phyloP scores from a whole-genome alignment of 1,139 yeast species.

The Pichia sp. region DNA sequence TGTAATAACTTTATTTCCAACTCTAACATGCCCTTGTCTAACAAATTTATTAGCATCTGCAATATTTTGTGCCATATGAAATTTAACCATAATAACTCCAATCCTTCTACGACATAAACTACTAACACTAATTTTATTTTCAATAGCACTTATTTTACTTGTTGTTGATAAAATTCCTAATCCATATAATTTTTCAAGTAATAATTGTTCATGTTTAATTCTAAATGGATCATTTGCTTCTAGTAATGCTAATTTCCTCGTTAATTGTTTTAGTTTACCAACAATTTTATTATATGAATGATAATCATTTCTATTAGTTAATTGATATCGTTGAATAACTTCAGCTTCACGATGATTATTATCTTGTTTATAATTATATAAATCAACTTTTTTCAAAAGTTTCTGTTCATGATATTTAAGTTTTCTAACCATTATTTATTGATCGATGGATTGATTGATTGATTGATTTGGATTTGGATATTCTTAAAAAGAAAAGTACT shows the following conservation, averaged over 20 bases:
- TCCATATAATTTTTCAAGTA: slow-evolving; percentile 76
- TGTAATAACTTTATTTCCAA: slow-evolving; percentile 91
- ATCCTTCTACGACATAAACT: slow-evolving; percentile 88
- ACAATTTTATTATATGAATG: slow-evolving; percentile 88
- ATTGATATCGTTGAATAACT: slow-evolving; percentile 90
- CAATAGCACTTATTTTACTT: slow-evolving; percentile 88
- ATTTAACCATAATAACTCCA: slow-evolving; percentile 91
- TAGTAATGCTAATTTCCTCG: slow-evolving; percentile 75
- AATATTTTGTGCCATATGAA: slow-evolving; percentile 89
- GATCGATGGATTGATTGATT: too few species aligned
- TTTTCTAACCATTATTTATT: slow-evolving; percentile 66
- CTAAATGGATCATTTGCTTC: slow-evolving; percentile 85
- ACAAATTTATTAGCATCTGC: slow-evolving; percentile 86
- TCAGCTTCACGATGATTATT: slow-evolving; percentile 91
- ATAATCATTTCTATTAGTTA: slow-evolving; percentile 93
- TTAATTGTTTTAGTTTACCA: slow-evolving; percentile 83
- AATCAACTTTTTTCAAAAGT: slow-evolving; percentile 90
- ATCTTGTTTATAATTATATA: slow-evolving; percentile 97
- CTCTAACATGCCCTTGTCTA: slow-evolving; percentile 96
- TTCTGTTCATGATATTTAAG: slow-evolving; percentile 94
- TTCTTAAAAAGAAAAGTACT: too few species aligned
- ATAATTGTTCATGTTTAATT: slow-evolving; percentile 76
- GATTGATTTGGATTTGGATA: not conserved
- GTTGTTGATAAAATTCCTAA: slow-evolving; percentile 86
- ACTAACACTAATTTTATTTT: slow-evolving; percentile 85